Base-by-base conservation (phyloP, 2,329 filamentous ascomycete genomes). In the Talaromyces albobiverticillius region DNA sequence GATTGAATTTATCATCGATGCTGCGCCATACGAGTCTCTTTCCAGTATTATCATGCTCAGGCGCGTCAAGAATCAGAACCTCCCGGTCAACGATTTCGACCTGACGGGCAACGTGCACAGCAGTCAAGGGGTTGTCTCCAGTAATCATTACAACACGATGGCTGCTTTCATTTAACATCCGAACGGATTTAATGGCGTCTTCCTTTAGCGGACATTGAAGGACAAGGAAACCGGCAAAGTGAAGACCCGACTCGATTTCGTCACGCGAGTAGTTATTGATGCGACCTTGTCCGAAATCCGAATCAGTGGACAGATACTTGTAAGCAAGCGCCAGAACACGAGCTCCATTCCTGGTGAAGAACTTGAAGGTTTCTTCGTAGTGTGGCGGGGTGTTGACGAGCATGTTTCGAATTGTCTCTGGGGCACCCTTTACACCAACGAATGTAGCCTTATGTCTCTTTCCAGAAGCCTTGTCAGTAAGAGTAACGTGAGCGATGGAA, bases 141-240 rank as follows among this genome's bases (percentile, higher is more conserved):
- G 94, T 99, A 61, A 99, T 99, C 94, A 99, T 99, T 63, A 99
- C 89, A 45, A 96, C 91, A 63, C 94, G 90, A 72, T 99, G 94
- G 75, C 92, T 97, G 74, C 93, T 97, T 78, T 99, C 94, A 68
- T 96, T 99, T 63, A 99, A 82, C 90, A 97, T 96, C 61, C 88
- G 90, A 38, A 99, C 90, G 36, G 94, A 86, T 70, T 94, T 87
- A 74, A 95, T 89, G 45, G 94, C 94, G 70, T 99, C 94, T 23
- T 96, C 92, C 76, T 99, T 99, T 54, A 99, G 80, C 4, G 94
- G 94, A 65, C 91, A 96, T 71, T 96, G 93, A 26, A 99, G 79
- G 49, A 99, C 91, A 59, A 99, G 78, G 77, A 99, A 99, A 56
- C 94, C 94, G 57, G 94, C 94, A 73, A 99, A 99, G 18, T 82